Evolutionary conservation across 148 eudicot species (phyloP).

Genomic region (Selenicereus undatus): DNA sequence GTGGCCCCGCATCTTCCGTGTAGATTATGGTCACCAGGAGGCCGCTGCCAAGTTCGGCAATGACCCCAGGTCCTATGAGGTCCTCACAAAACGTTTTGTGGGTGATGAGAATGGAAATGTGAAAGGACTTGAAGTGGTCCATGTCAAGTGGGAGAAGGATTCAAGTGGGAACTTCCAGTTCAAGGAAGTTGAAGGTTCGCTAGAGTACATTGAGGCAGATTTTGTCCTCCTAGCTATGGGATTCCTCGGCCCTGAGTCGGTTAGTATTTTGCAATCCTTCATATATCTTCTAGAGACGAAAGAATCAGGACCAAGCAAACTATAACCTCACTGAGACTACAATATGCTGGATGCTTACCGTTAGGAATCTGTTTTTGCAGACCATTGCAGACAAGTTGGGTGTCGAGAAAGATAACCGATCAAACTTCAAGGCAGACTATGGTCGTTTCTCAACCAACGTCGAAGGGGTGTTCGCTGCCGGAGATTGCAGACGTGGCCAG

Average conservation of each 20-base stretch:
- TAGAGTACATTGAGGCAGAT: constrained; percentile 79
- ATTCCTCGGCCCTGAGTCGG: constrained; percentile 97
- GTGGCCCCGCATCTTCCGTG: constrained; percentile 99
- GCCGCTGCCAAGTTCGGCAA: constrained; percentile 89
- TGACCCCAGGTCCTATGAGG: constrained; percentile 93
- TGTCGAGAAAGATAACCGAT: constrained; percentile 74
- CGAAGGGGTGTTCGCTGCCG: constrained; percentile 93
- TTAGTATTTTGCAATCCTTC: constrained; percentile 36
- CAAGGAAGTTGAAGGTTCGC: constrained; percentile 80
- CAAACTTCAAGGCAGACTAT: constrained; percentile 82
- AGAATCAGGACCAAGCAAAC: not conserved
- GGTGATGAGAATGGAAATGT: constrained; percentile 80
- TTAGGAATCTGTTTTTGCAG: constrained; percentile 29
- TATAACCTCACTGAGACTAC: not conserved
- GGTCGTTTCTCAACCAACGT: constrained; percentile 73
- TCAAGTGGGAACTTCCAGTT: constrained; percentile 77
- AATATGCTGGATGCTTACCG: constrained; percentile 4
- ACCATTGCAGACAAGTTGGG: constrained; percentile 73
- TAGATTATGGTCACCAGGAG: constrained; percentile 98
- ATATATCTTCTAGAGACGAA: not conserved
- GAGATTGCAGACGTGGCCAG: constrained; percentile 95
- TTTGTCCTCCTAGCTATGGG: constrained; percentile 95
- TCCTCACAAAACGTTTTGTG: constrained; percentile 79
- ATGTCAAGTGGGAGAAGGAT: constrained; percentile 92
- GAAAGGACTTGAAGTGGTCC: constrained; percentile 83